A percentile compares a stretch with the other conserved stretches of the same genome.
These are phyloP conservation scores for Limonium bicolor DNA, from an alignment of 148 eudicot species.

Conservation along the genomic window DNA sequence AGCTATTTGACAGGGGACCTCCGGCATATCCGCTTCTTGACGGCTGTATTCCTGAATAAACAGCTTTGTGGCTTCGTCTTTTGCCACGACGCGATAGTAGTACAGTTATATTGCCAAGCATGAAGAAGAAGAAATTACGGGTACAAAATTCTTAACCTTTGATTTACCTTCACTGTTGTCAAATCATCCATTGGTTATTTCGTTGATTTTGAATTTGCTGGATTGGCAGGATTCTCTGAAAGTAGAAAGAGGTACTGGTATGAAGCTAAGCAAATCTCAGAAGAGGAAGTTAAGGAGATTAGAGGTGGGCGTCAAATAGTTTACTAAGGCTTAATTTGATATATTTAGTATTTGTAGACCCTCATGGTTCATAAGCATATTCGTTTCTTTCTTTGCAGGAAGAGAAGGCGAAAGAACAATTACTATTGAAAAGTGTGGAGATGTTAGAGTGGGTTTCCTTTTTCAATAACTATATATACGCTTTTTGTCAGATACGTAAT, in stretches of 20 bases:
- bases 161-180: background rate
- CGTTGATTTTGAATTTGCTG: no score
- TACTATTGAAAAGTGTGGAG: constrained; percentile 54
- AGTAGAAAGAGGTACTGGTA: constrained; percentile 9
- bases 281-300: constrained; percentile 60
- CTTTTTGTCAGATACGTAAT: background rate
- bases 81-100: constrained; percentile 46
- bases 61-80: no score
- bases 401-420: constrained; percentile 46
- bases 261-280: constrained; percentile 53
- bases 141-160: constrained; percentile 33
- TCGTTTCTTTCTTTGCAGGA: constrained; percentile 30
- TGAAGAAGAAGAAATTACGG: constrained; percentile 31
- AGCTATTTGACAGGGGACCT: no score
- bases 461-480: no score
- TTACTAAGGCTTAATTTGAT: background rate
- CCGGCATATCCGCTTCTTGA: no score
- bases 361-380: no score
- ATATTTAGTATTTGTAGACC: no score
- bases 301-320: constrained; percentile 28
- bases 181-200: background rate
- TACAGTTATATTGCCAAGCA: constrained; percentile 39
- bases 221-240: constrained; percentile 11
- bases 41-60: no score
- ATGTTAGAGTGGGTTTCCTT: constrained; percentile 40